Evolutionary conservation across 257 asterid genomes (phyloP).

Genomic region (Nicotiana benthamiana): DNA sequence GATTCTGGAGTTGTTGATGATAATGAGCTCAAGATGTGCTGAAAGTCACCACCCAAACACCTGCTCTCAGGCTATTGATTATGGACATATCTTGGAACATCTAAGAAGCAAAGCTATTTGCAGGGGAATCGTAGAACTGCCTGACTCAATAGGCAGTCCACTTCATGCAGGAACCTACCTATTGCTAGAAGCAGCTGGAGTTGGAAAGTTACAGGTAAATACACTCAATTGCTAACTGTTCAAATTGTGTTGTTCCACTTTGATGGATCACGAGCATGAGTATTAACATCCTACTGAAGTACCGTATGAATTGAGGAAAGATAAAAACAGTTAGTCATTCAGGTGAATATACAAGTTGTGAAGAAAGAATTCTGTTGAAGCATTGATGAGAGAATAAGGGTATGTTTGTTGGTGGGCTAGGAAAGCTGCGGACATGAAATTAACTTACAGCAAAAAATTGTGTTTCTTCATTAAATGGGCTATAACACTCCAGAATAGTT

Average conservation of each 20-base stretch:
- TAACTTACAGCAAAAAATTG: neutral
- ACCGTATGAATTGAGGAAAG: neutral
- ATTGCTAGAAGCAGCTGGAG: constrained; percentile 18
- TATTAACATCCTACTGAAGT: neutral
- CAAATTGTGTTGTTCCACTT: neutral
- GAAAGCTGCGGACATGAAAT: neutral
- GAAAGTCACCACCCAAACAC: constrained; percentile 1
- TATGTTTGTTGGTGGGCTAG: neutral
- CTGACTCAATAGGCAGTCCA: constrained; percentile 7
- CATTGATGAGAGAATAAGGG: neutral
- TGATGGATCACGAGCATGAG: neutral
- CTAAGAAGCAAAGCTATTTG: constrained; percentile 12
- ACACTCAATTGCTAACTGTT: neutral
- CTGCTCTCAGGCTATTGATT: constrained; percentile 8
- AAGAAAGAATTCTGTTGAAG: neutral
- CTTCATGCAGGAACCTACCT: constrained; percentile 20
- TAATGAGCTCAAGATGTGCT: neutral
- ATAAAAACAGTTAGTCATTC: neutral
- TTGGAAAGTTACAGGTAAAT: constrained; percentile 10
- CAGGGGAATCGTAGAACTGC: constrained; percentile 10
- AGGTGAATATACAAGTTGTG: neutral
- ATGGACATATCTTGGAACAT: constrained; percentile 9
- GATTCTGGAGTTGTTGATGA: constrained; percentile 11
- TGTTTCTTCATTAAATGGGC: neutral
- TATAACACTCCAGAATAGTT: neutral